phyloP scores from a whole-genome alignment of 2,329 filamentous ascomycete species.

The Aspergillus fijiensis region DNA sequence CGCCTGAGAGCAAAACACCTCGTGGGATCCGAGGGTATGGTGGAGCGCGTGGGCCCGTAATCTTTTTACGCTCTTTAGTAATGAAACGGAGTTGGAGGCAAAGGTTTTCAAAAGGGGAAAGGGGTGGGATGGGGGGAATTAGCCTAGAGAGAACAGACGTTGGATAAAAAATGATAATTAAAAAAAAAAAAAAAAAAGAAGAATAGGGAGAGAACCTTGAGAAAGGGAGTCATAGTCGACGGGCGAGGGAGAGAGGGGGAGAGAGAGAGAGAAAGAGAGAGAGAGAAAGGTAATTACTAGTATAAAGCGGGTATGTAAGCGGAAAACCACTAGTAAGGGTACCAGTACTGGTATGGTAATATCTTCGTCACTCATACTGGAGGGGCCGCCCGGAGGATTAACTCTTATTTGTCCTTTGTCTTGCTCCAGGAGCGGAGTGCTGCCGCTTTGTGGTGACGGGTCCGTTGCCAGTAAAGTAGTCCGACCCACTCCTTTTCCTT shows the following conservation, averaged over 20 bases:
- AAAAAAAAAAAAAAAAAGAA: not conserved
- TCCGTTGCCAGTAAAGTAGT: slow-evolving; percentile 19
- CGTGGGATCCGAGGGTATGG: slow-evolving; percentile 41
- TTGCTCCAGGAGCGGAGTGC: slow-evolving; percentile 17
- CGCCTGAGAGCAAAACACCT: slow-evolving; percentile 25
- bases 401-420: slow-evolving; percentile 19
- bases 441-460: slow-evolving; percentile 27
- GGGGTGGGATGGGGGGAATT: not conserved
- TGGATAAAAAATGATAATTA: not conserved
- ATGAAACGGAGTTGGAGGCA: slow-evolving; percentile 7
- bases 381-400: slow-evolving; percentile 16
- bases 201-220: not conserved
- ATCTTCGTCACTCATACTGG: slow-evolving; percentile 5
- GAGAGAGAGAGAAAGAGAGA: not conserved
- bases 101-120: slow-evolving; percentile 4
- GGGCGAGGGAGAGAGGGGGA: not conserved
- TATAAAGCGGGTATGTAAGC: slow-evolving; percentile 16
- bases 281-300: not conserved
- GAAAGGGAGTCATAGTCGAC: slow-evolving; percentile 6
- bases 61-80: slow-evolving; percentile 20
- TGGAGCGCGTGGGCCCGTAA: slow-evolving; percentile 33
- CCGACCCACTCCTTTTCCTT: slow-evolving; percentile 21
- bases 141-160: not conserved
- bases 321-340: slow-evolving; percentile 15
- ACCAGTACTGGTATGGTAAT: slow-evolving; percentile 18